These are phyloP conservation scores for Senna tora DNA, from an alignment of 306 rosid species.

Conservation along the genomic window DNA sequence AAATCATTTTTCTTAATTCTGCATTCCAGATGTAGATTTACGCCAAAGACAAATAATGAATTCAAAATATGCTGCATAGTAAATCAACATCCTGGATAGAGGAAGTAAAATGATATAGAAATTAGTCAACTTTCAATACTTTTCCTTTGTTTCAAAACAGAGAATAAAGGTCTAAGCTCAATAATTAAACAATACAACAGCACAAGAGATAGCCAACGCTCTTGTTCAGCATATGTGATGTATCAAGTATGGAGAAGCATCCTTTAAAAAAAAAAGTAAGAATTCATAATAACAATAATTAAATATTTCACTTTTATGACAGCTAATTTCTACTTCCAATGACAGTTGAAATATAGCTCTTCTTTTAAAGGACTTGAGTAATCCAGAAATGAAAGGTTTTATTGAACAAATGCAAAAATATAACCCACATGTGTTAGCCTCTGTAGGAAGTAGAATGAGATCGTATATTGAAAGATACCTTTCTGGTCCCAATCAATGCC, in stretches of 20 bases:
- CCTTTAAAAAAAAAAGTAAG: slow-evolving; percentile 2
- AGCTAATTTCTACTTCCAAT: slow-evolving; percentile 2
- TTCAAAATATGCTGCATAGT: neutral
- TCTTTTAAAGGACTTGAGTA: neutral
- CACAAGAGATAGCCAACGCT: neutral
- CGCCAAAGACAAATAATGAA: slow-evolving; percentile 4
- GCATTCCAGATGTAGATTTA: neutral
- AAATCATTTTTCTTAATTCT: slow-evolving; percentile 3
- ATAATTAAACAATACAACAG: neutral
- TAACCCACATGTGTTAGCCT: slow-evolving; percentile 27
- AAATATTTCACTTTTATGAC: slow-evolving; percentile 10
- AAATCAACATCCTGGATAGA: neutral
- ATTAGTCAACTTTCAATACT: neutral
- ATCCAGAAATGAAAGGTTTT: neutral
- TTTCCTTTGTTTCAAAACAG: neutral
- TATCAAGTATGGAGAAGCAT: neutral
- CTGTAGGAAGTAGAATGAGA: slow-evolving; percentile 21
- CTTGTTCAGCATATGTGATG: neutral
- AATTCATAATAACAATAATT: neutral
- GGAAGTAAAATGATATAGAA: slow-evolving; percentile 1
- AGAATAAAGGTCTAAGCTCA: neutral
- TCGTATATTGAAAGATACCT: slow-evolving; percentile 52
- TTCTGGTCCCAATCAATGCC: slow-evolving; percentile 92
- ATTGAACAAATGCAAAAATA: neutral
- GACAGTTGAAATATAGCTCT: slow-evolving; percentile 18